Base-by-base conservation (phyloP, 2,329 filamentous ascomycete genomes). In the Colletotrichum sp. region DNA sequence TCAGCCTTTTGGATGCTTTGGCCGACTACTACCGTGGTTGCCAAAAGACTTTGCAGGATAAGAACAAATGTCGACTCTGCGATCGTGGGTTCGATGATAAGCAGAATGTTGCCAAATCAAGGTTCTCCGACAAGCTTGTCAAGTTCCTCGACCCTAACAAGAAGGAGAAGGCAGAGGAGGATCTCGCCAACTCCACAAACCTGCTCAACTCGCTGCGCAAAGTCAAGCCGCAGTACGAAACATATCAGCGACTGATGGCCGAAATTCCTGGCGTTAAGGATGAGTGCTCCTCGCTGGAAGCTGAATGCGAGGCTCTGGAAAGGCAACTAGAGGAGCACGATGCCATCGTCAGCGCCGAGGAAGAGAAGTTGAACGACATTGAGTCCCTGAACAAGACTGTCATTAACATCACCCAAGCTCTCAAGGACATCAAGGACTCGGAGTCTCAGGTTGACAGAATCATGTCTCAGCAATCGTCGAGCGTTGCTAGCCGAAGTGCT, bases 351-450 rank as follows among this genome's bases (percentile, higher is more conserved):
- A 88, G 90, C 59, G 90, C 93, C 60, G 90, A 92, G 69, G 91
- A 94, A 76, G 91, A 90, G 68, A 88, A 90, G 60, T 93, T 93
- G 81, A 90, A 92, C 79, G 95, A 97, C 52, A 87, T 96, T 8
- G 95, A 98, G 76, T 91, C 92, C 4, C 88, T 98, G 78, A 89
- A 90, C 60, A 95, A 95, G 83, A 95, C 94, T 3, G 92, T 98
- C 9, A 88, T 91, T 73, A 94, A 90, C 75, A 98, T 99, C 76
- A 86, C 90, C 10, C 94, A 95, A 82, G 94, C 94, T 59, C 87
- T 92, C 78, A 90, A 89, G 76, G 95, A 98, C 60, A 94, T 96
- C 76, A 88, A 88, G 63, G 92, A 93, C 49, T 92, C 95, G 7
- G 91, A 95, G 80, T 86, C 86, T 52, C 94, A 98, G 82, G 94